A percentile compares a stretch with the other conserved stretches of the same genome.
phyloP scores from a whole-genome alignment of 345 rosid genomes.

The Euphorbia pulcherrima region DNA sequence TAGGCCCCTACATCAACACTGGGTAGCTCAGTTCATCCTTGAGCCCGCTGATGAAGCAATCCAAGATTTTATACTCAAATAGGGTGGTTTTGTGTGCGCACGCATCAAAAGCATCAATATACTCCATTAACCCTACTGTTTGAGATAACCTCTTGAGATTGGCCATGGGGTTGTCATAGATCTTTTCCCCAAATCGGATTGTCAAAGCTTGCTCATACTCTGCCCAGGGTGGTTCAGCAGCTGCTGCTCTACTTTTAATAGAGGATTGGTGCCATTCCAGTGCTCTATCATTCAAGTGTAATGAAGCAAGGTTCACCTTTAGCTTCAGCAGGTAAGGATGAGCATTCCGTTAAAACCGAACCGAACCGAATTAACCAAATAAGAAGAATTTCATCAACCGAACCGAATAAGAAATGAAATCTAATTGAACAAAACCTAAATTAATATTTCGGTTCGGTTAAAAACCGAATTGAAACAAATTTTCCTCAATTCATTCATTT shows the following conservation, averaged over 20 bases:
- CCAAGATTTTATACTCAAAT: neutral
- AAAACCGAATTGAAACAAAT: too few relatives aligned
- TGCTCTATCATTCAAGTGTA: neutral
- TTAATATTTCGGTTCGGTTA: too few relatives aligned
- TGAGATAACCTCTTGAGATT: neutral
- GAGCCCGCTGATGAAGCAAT: neutral
- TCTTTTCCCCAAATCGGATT: neutral
- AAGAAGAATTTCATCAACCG: too few relatives aligned
- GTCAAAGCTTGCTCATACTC: neutral
- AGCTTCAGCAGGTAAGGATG: too few relatives aligned
- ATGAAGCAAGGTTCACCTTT: neutral
- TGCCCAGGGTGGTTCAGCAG: neutral
- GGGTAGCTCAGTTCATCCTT: neutral
- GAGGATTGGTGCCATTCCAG: neutral
- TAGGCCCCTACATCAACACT: too few relatives aligned
- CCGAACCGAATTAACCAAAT: too few relatives aligned
- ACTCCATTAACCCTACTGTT: neutral
- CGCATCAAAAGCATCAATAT: neutral
- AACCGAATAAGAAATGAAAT: too few relatives aligned
- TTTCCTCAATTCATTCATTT: too few relatives aligned
- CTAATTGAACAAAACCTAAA: too few relatives aligned
- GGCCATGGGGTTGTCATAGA: neutral
- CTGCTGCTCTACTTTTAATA: neutral
- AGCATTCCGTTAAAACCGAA: too few relatives aligned
- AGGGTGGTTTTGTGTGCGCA: neutral